Conservation (phyloP, 352 stramenopile genomes). For the Globisporangium spinosum region DNA sequence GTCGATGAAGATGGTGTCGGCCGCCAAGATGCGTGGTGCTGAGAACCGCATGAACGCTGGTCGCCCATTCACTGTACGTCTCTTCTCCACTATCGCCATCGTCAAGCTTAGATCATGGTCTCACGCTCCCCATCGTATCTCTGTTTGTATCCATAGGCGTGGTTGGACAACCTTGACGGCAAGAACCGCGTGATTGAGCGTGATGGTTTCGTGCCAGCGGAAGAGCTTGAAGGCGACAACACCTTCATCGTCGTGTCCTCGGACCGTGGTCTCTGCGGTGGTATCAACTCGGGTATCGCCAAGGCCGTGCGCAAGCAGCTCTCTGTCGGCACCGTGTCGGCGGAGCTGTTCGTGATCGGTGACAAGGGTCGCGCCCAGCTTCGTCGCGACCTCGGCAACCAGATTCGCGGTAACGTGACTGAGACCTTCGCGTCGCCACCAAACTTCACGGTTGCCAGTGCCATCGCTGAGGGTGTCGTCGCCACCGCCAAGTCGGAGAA, state of each 20-base stretch:
- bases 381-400: slow-evolving; percentile 65
- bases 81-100: neutral
- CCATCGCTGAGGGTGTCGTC: slow-evolving; percentile 87
- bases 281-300: slow-evolving; percentile 96
- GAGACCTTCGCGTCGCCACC: slow-evolving; percentile 70
- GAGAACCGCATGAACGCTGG: slow-evolving; percentile 87
- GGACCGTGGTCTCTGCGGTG: slow-evolving; percentile 98
- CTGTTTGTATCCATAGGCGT: slow-evolving; percentile 24
- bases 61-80: slow-evolving; percentile 71
- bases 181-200: slow-evolving; percentile 81
- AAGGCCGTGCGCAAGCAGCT: slow-evolving; percentile 88
- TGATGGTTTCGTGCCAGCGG: slow-evolving; percentile 76
- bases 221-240: slow-evolving; percentile 86
- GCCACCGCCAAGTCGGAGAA: slow-evolving; percentile 76
- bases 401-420: slow-evolving; percentile 79
- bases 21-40: slow-evolving; percentile 97
- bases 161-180: slow-evolving; percentile 79
- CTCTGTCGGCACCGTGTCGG: slow-evolving; percentile 51
- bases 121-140: neutral
- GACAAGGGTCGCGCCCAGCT: slow-evolving; percentile 96
- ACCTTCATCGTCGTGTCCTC: slow-evolving; percentile 95
- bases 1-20: slow-evolving; percentile 99
- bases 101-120: neutral
- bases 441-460: slow-evolving; percentile 92
- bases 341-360: slow-evolving; percentile 93